Conservation (phyloP, 768 basidiomycete species). For the Saitozyma sp. region DNA sequence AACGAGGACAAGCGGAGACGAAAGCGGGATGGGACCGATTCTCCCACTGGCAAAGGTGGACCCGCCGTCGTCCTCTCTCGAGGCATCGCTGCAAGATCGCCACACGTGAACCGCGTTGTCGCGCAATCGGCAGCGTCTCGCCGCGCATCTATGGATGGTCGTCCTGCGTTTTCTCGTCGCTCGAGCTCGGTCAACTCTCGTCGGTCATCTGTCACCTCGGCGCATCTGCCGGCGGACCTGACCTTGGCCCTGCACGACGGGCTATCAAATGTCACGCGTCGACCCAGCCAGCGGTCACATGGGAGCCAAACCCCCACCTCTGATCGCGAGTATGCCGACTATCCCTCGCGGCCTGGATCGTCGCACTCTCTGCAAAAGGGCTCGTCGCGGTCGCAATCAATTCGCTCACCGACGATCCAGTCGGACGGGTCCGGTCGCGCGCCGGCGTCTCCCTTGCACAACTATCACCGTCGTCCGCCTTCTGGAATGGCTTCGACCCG, state of each 20-base stretch:
- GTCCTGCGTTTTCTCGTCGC: slow-evolving; percentile 74
- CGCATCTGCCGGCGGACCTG: slow-evolving; percentile 60
- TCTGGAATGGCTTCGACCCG: slow-evolving; percentile 69
- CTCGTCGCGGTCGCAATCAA: slow-evolving; percentile 63
- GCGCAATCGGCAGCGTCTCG: slow-evolving; percentile 24
- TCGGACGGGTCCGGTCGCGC: slow-evolving; percentile 68
- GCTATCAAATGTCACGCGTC: slow-evolving; percentile 55
- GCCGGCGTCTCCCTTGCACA: slow-evolving; percentile 74
- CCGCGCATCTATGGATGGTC: slow-evolving; percentile 54
- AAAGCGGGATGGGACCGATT: slow-evolving; percentile 56
- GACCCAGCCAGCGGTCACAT: slow-evolving; percentile 61
- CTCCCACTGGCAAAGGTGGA: slow-evolving; percentile 15
- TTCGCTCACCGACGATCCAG: slow-evolving; percentile 67
- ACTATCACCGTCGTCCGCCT: slow-evolving; percentile 73
- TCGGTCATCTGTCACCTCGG: slow-evolving; percentile 63
- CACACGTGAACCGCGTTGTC: slow-evolving; percentile 30
- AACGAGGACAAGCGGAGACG: slow-evolving; percentile 79
- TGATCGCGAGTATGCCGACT: slow-evolving; percentile 57
- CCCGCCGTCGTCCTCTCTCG: slow-evolving; percentile 33
- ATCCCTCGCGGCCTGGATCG: slow-evolving; percentile 72
- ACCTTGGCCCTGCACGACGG: slow-evolving; percentile 55
- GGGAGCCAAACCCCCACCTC: slow-evolving; percentile 85
- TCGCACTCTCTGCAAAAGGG: slow-evolving; percentile 61
- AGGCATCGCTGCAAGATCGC: slow-evolving; percentile 31
- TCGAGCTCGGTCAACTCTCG: slow-evolving; percentile 90